Base-by-base conservation (phyloP, 345 rosid genomes). In the Schrenkiella parvula region DNA sequence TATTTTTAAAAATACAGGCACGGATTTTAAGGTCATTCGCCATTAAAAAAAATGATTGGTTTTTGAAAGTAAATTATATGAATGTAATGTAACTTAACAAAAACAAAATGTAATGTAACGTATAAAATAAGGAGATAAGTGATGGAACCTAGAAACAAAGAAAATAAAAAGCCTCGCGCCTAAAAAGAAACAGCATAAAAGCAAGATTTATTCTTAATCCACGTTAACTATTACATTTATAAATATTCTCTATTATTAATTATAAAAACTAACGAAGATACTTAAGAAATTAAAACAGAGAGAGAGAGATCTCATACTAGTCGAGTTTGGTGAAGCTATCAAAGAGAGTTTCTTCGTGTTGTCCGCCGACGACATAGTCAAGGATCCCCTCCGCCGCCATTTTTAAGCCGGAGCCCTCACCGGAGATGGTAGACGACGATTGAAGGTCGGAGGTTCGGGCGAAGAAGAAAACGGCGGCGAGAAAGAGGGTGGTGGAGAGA, bases 401-500 rank as follows among this genome's bases (percentile, higher is more conserved):
- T 44, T 76, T 81, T 31, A 79, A 77, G 18, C 68, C 72, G 66
- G 82, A 62, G 3, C 72, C 66, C 7, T 84, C 88, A 0, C 88
- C 60, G 15, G 69, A 72, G 32, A 68, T 39, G 38, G 75, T 55
- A 46, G 75, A 55, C 15, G 80, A 63, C 10, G 75, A 38, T 3
- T 79, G 78, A 2, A 64, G 65, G 12, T 84, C 64, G 2, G 88
- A 80, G 64, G 83, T 81, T 39, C 82, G 84, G 4, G 82, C 93
- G 39, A 90, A 86, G 82, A 93, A 77, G 81, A 84, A 43, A 69
- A 87, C 87, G 14, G 89, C 88, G 4, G 67, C 84, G 14, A 93
- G 93, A 68, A 93, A 93, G 61, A 93, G 84, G 57, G 93, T 84
- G 2, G 98, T 93, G 82, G 98, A 93, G 79, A 93, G 82, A 48